Conservation (phyloP, 352 stramenopile genomes). For the Phytophthora capsici region DNA sequence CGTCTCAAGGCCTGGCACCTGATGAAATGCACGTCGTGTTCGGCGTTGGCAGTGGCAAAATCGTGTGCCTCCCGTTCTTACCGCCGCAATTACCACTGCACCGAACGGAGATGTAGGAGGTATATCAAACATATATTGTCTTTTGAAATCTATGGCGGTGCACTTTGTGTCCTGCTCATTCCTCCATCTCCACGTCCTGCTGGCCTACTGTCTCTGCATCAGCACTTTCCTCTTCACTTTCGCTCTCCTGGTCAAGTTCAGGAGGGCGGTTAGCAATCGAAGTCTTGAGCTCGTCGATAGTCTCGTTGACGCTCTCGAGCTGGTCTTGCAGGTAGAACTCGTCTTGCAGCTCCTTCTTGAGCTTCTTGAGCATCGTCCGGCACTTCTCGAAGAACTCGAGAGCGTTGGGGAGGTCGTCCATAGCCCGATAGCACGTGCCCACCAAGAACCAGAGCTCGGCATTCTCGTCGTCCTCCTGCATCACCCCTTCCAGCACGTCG, state of each 20-base stretch:
- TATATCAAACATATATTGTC: conserved; percentile 51
- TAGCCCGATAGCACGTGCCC: conserved; percentile 85
- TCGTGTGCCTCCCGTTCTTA: conserved; percentile 64
- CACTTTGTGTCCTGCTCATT: conserved; percentile 45
- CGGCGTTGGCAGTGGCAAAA: conserved; percentile 57
- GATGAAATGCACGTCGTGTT: conserved; percentile 82
- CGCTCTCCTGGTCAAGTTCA: conserved; percentile 63
- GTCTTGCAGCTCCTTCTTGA: conserved; percentile 74
- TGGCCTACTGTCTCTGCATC: conserved; percentile 43
- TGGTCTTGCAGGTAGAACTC: conserved; percentile 84
- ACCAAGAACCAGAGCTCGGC: conserved; percentile 91
- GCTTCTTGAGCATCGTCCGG: conserved; percentile 74
- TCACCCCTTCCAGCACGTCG: conserved; percentile 85
- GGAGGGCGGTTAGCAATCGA: conserved; percentile 65
- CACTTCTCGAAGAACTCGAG: conserved; percentile 91
- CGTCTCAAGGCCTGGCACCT: conserved; percentile 64
- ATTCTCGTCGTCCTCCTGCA: conserved; percentile 92
- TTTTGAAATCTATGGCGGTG: conserved; percentile 55
- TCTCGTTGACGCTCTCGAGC: conserved; percentile 78
- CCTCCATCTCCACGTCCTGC: conserved; percentile 87
- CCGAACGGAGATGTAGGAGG: conserved; percentile 35
- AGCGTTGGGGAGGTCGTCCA: conserved; percentile 81
- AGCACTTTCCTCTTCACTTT: conserved; percentile 43
- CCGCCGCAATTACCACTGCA: conserved; percentile 11
- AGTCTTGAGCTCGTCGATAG: conserved; percentile 58